Evolutionary conservation across 2,329 filamentous ascomycete species (phyloP).

Genomic region (Cadophora malorum): DNA sequence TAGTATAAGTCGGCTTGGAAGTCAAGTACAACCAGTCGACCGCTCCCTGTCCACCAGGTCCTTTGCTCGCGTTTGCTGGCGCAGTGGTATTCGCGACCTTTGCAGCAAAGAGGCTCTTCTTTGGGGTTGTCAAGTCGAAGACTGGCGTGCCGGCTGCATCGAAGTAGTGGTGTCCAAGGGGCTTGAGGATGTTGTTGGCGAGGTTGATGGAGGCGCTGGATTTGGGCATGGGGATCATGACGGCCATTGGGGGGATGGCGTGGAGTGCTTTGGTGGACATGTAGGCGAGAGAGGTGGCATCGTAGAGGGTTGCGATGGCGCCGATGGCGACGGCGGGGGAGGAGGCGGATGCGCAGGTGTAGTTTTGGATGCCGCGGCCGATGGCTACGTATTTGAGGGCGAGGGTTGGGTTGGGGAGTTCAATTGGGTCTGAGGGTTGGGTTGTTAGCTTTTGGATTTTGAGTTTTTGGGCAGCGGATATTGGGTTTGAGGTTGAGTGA

Average conservation of each 20-base stretch:
- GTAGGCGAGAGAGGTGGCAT: constrained; percentile 40
- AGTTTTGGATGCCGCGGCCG: constrained; percentile 46
- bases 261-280: constrained; percentile 26
- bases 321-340: constrained; percentile 37
- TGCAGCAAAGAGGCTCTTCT: constrained; percentile 35
- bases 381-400: constrained; percentile 42
- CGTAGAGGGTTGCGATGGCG: constrained; percentile 44
- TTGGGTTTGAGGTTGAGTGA: constrained; percentile 23
- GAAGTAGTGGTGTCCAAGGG: constrained; percentile 44
- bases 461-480: not conserved
- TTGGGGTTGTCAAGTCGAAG: constrained; percentile 38
- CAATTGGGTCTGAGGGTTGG: constrained; percentile 32
- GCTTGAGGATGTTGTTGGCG: constrained; percentile 20
- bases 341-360: constrained; percentile 40
- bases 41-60: constrained; percentile 35
- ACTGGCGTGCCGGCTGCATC: constrained; percentile 37
- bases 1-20: constrained; percentile 36
- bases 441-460: not conserved
- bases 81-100: constrained; percentile 39
- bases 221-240: constrained; percentile 32
- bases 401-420: constrained; percentile 38
- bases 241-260: constrained; percentile 34
- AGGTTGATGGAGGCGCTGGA: constrained; percentile 4
- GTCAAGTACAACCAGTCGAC: constrained; percentile 43
- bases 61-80: constrained; percentile 35